A percentile compares a stretch with the other conserved stretches of the same genome.
These are phyloP conservation scores for Punica granatum DNA, from an alignment of 345 rosid species.

Conservation along the genomic window DNA sequence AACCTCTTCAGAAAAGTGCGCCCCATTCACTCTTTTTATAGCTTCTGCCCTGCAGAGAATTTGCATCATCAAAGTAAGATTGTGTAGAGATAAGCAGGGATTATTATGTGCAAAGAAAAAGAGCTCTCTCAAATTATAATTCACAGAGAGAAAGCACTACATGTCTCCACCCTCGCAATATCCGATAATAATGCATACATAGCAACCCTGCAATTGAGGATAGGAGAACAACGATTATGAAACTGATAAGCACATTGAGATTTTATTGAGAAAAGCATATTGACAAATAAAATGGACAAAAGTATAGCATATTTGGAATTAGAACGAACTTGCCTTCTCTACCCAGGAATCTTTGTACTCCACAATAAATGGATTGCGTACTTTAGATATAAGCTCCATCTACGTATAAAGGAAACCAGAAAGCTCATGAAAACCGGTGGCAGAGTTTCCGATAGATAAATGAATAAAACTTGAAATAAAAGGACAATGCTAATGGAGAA, in stretches of 20 bases:
- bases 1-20: slow-evolving; percentile 83
- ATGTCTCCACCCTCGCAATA: slow-evolving; percentile 97
- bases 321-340: slow-evolving; percentile 53
- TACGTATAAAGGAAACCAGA: slow-evolving; percentile 25
- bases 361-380: slow-evolving; percentile 76
- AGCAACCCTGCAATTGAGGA: slow-evolving; percentile 64
- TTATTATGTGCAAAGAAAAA: not conserved
- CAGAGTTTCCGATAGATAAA: not conserved
- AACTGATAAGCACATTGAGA: not conserved
- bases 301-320: not conserved
- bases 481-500: not conserved
- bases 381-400: slow-evolving; percentile 93
- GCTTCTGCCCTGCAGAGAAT: slow-evolving; percentile 65
- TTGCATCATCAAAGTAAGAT: not conserved
- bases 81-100: not conserved
- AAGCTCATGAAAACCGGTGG: slow-evolving; percentile 4
- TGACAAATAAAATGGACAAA: not conserved
- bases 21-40: slow-evolving; percentile 67
- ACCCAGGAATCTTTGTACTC: slow-evolving; percentile 99
- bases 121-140: not conserved
- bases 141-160: slow-evolving; percentile 31
- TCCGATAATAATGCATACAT: slow-evolving; percentile 91
- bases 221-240: not conserved
- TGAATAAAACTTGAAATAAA: not conserved
- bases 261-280: not conserved